Evolutionary conservation across 768 basidiomycete species (phyloP), one percentile per base, ranked within the genome.

Genomic region (Ramaria sp.): DNA sequence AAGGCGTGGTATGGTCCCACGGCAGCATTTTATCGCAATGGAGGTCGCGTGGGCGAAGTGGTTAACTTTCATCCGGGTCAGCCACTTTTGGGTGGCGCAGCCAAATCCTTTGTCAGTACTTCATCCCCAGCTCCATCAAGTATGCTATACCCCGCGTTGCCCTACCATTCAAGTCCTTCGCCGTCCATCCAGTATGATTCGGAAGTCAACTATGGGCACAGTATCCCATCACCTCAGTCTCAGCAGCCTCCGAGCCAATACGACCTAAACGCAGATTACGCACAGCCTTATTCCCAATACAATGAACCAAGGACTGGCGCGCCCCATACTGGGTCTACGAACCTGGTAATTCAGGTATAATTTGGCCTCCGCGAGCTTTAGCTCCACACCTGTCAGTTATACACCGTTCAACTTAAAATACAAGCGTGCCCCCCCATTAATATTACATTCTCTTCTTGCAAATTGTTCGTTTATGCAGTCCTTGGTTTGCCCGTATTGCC

Each of bases 1-100:
- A 55, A 55, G 39, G 24, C 43, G 7, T 55, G 53, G 53, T 55
- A 55, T 55, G 28, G 43, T 32, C 30, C n/a, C 2, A 37, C 39
- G 9, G 53, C 53, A 16, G 20, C n/a, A 22, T 34, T 30, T 28
- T 55, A 55, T 36, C 24, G 15, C 8, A 48, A 55, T 20, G 53
- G 41, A 18, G 53, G 48, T 36, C 32, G 48, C 30, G 36, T 47
- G 45, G 48, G 42, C 8, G 51, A 27, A n/a, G n/a, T n/a, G n/a
- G n/a, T n/a, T n/a, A n/a, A n/a, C n/a, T n/a, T 32, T 1, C 42
- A 45, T 13, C 27, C 53, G 15, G 34, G 13, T 24, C 43, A 47
- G 34, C 43, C 53, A 15, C 24, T 55, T 43, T 27, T 55, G 18
- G 32, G 34, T 8, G 39, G 24, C 36, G 8, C 22, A 42, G 20